Conservation (phyloP, 2,329 filamentous ascomycete species). For the Didymella sp. region DNA sequence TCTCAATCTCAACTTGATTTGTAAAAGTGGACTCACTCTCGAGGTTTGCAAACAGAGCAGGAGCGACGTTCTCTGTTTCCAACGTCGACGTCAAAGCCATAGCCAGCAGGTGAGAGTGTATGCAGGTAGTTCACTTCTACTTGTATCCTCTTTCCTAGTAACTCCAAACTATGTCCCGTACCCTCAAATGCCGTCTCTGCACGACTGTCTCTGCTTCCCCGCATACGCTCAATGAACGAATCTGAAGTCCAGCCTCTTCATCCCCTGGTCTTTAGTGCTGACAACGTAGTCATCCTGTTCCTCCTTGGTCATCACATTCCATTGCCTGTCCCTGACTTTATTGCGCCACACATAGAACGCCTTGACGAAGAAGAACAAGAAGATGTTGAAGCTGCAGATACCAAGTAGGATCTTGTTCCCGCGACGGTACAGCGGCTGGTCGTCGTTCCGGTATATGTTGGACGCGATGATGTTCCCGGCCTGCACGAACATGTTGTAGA, state of each 20-base stretch:
- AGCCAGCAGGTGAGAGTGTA: too few relatives aligned
- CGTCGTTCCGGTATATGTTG: slow-evolving; percentile 58
- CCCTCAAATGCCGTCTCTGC: background rate
- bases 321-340: slow-evolving; percentile 38
- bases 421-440: slow-evolving; percentile 54
- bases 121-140: too few relatives aligned
- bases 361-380: slow-evolving; percentile 49
- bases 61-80: too few relatives aligned
- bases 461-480: slow-evolving; percentile 55
- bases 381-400: slow-evolving; percentile 43
- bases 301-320: slow-evolving; percentile 41
- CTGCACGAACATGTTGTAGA: slow-evolving; percentile 57
- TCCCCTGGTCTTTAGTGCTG: slow-evolving; percentile 39
- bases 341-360: slow-evolving; percentile 53
- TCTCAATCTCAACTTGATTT: too few relatives aligned
- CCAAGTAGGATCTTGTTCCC: slow-evolving; percentile 50
- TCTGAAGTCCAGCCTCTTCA: slow-evolving; percentile 42
- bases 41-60: too few relatives aligned
- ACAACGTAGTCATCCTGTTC: slow-evolving; percentile 39
- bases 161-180: too few relatives aligned
- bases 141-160: background rate
- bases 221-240: slow-evolving; percentile 33
- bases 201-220: background rate
- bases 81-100: too few relatives aligned
- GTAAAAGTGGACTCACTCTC: too few relatives aligned